These are phyloP conservation scores for Hibiscus mutabilis DNA, from an alignment of 345 rosid genomes.

Conservation along the genomic window DNA sequence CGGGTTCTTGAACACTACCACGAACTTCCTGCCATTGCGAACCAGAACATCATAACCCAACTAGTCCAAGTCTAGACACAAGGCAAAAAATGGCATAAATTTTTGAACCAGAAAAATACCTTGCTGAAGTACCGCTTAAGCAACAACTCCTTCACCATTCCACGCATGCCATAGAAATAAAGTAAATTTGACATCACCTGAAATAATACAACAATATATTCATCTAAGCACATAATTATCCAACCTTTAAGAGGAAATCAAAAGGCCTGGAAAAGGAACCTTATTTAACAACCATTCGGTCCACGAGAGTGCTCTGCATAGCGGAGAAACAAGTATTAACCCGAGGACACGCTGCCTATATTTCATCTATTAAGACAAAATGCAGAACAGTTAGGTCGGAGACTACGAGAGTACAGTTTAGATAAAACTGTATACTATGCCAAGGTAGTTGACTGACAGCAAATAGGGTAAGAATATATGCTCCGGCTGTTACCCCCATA, in stretches of 20 bases:
- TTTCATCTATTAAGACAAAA: conserved; percentile 52
- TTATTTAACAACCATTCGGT: conserved; percentile 85
- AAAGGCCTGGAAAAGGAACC: conserved; percentile 36
- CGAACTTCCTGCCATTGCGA: conserved; percentile 63
- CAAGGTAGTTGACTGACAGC: conserved; percentile 52
- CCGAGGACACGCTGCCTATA: conserved; percentile 83
- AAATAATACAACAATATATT: conserved; percentile 5
- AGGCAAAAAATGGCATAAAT: neutral
- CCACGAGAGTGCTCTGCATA: conserved; percentile 93
- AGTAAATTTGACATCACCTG: conserved; percentile 85
- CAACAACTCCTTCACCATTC: conserved; percentile 76
- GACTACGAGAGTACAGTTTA: neutral
- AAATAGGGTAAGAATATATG: conserved; percentile 87
- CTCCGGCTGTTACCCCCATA: conserved; percentile 97
- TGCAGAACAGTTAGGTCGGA: neutral
- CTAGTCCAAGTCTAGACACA: conserved; percentile 8
- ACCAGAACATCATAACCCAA: conserved; percentile 18
- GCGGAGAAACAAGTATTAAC: conserved; percentile 89
- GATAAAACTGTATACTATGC: neutral
- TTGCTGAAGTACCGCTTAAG: conserved; percentile 85
- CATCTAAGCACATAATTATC: conserved; percentile 7
- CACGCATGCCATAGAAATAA: conserved; percentile 90
- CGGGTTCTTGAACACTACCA: conserved; percentile 66
- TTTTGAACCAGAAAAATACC: conserved; percentile 37
- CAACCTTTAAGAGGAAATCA: neutral